Base-by-base conservation (phyloP, 225 moss, liverwort and hornwort genomes). In the Pleurozium schreberi region DNA sequence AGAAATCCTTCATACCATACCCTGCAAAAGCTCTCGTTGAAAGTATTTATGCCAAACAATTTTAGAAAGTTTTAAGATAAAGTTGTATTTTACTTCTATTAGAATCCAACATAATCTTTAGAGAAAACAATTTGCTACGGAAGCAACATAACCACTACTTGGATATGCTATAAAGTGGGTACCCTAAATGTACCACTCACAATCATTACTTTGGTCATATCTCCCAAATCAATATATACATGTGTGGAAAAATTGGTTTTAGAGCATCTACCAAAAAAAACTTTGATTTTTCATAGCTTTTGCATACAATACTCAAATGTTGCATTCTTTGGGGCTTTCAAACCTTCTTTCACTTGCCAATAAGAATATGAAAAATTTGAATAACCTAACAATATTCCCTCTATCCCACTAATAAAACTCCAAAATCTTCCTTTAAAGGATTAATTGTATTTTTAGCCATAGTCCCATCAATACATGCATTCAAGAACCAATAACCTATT, bases 291-390 rank as follows among this genome's bases (percentile, higher is more conserved):
- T 18, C 10, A 25, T 18, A 45, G 10, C 8, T 40, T 40, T 69
- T 40, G 40, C 69, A 69, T 23, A 23, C 1, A 3, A 0, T 22
- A n/a, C 6, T 1, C 40, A 69, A 40, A 40, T 69, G 11, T 69
- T 1, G 4, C 3, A 1, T 40, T 40, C 3, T 40, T n/a, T 23
- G 7, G 2, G 12, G 5, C 1, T 0, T 22, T 68, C 1, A n/a
- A 23, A 69, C 23, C 5, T 40, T 21, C 7, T 69, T n/a, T n/a
- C 12, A n/a, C 22, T n/a, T 40, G 22, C 23, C 23, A n/a, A n/a
- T 4, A 12, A 68, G 40, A 68, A n/a, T 21, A n/a, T n/a, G 6
- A 22, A 22, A n/a, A 68, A 12, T 40, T 68, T 40, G 3, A 23
- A 3, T 7, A 40, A 0, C 26, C 8, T 42, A 69, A 69, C n/a